Percentiles rank a stretch among this genome's conserved stretches.
These are phyloP conservation scores for Phylloporus rhodoxanthus DNA, from an alignment of 768 basidiomycete species.

Conservation along the genomic window DNA sequence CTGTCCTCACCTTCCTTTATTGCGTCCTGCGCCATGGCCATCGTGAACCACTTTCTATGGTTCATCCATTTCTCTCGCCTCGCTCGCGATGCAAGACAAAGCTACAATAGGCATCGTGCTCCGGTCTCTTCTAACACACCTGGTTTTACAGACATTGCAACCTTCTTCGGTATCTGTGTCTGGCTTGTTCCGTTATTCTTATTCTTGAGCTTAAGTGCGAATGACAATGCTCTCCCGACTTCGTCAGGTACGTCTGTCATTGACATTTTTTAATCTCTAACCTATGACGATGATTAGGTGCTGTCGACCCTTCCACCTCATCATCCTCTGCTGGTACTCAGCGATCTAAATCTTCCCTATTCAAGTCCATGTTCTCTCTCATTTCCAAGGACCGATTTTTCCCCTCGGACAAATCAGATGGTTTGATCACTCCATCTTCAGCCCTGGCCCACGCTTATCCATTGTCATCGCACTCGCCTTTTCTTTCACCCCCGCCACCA, in stretches of 20 bases:
- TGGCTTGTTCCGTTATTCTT: constrained; percentile 89
- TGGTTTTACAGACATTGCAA: constrained; percentile 69
- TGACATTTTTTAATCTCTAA: background rate
- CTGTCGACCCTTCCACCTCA: constrained; percentile 18
- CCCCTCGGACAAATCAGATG: constrained; percentile 52
- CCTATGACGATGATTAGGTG: constrained; percentile 7
- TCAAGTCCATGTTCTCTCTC: constrained; percentile 56
- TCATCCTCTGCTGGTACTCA: constrained; percentile 27
- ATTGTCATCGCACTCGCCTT: constrained; percentile 22
- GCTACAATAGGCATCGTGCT: constrained; percentile 41
- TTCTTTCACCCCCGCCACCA: constrained; percentile 26
- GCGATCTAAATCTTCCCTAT: constrained; percentile 55
- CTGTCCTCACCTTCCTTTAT: constrained; percentile 82
- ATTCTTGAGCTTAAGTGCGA: constrained; percentile 93
- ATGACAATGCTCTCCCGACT: constrained; percentile 89
- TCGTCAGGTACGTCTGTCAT: constrained; percentile 41
- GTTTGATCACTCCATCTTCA: constrained; percentile 56
- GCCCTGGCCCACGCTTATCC: constrained; percentile 12
- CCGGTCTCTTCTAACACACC: constrained; percentile 28
- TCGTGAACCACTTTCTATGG: constrained; percentile 91
- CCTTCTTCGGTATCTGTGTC: constrained; percentile 81
- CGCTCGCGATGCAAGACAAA: constrained; percentile 57
- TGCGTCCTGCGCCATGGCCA: constrained; percentile 76
- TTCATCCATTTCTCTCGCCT: constrained; percentile 88
- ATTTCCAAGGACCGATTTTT: constrained; percentile 38